These are phyloP conservation scores for Candida michaelii DNA, from an alignment of 805 yeast species.

Conservation along the genomic window DNA sequence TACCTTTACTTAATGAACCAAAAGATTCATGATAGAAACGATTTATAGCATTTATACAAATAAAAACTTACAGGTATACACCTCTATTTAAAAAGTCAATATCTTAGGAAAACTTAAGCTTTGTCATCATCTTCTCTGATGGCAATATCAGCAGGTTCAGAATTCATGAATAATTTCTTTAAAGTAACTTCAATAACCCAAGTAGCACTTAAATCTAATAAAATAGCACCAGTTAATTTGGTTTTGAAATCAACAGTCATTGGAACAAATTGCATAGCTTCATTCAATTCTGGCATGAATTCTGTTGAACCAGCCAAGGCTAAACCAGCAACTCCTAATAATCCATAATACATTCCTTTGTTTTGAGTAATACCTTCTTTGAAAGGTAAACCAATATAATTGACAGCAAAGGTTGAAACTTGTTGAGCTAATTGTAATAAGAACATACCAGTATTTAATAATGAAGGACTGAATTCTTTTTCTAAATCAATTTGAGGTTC, in stretches of 20 bases:
- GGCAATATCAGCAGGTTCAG: slow-evolving; percentile 90
- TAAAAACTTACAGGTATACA: too few species aligned
- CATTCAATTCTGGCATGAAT: slow-evolving; percentile 90
- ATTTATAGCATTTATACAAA: too few species aligned
- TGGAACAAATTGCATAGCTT: slow-evolving; percentile 87
- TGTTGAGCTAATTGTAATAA: slow-evolving; percentile 93
- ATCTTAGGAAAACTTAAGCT: too few species aligned
- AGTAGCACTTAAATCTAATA: slow-evolving; percentile 73
- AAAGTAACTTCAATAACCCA: slow-evolving; percentile 78
- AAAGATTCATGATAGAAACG: too few species aligned
- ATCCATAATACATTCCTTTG: slow-evolving; percentile 95
- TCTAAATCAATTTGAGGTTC: slow-evolving; percentile 88
- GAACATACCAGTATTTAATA: slow-evolving; percentile 94
- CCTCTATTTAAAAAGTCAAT: too few species aligned
- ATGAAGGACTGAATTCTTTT: slow-evolving; percentile 81
- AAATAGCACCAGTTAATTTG: slow-evolving; percentile 70
- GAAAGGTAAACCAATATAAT: slow-evolving; percentile 96
- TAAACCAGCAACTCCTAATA: slow-evolving; percentile 84
- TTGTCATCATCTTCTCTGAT: slow-evolving; percentile 26
- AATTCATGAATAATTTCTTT: slow-evolving; percentile 86
- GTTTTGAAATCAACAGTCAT: slow-evolving; percentile 74
- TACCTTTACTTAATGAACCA: slow-evolving; percentile 16
- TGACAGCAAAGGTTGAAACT: slow-evolving; percentile 95
- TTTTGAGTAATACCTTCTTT: slow-evolving; percentile 87
- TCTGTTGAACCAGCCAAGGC: slow-evolving; percentile 93